Evolutionary conservation across 306 rosid species (phyloP), one percentile per base, ranked within the genome.

Genomic region (Vigna unguiculata): DNA sequence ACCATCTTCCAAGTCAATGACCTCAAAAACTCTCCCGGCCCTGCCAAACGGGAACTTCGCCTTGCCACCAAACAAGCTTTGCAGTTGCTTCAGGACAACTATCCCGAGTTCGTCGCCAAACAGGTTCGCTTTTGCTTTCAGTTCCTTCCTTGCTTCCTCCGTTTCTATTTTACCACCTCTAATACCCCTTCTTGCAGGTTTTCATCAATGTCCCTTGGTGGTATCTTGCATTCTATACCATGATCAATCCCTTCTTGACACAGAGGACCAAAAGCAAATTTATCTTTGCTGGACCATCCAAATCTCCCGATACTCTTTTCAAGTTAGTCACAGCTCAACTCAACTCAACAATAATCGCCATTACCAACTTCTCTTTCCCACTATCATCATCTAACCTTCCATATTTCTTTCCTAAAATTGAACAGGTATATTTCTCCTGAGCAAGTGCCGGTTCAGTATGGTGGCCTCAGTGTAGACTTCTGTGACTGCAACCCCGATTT

Each of bases 401-500:
- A 1, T 52, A 0, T 43, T 34, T 72, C 71, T 41, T 62, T 85
- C 5, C 40, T 30, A 3, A 43, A 43, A 11, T 32, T 48, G 2
- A 16, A 46, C 73, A 92, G 98, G 85, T 95, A 92, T 77, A 87
- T 89, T 60, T 78, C 97, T 85, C 90, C 97, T 2, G 98, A 92
- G 83, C 92, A 88, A 65, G 93, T 92, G 70, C 98, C 98, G 0
- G 81, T 95, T 59, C 96, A 92, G 41, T 95, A 92, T 48, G 98
- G 98, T 67, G 98, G 98, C 36, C 82, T 95, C 64, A 87, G 97
- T 81, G 98, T 95, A 7, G 98, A 95, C 81, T 78, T 73, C 67
- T 95, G 98, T 71, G 97, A 92, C 78, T 92, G 97, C 90, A 87
- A 90, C 86, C 98, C 98, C 0, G 97, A 95, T 51, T 95, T 95